phyloP scores from a whole-genome alignment of 2,329 filamentous ascomycete species.

The Sclerotinia subarctica region DNA sequence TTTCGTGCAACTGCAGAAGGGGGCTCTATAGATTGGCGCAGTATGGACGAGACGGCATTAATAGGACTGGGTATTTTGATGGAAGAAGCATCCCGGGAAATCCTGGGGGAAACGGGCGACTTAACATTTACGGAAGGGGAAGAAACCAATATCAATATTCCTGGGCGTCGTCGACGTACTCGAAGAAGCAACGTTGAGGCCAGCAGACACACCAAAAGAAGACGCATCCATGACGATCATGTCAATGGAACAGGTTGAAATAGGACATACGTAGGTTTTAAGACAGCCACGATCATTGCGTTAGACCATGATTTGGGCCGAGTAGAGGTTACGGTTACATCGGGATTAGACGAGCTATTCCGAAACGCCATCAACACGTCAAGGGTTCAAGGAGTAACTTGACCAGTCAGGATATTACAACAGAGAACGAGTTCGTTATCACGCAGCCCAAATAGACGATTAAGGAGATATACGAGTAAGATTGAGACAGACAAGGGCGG shows the following conservation, averaged over 20 bases:
- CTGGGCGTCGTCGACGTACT: not conserved
- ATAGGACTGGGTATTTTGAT: constrained; percentile 71
- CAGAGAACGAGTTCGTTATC: not conserved
- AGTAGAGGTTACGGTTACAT: constrained; percentile 15
- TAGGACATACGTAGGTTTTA: constrained; percentile 5
- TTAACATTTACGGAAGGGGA: constrained; percentile 65
- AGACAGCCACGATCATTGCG: constrained; percentile 15
- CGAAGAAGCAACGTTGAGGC: constrained; percentile 10
- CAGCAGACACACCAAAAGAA: constrained; percentile 16
- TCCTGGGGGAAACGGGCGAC: constrained; percentile 63
- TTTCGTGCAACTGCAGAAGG: constrained; percentile 36
- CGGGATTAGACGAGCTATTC: constrained; percentile 16
- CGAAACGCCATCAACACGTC: constrained; percentile 8
- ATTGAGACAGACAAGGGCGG: not conserved
- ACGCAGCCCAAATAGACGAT: not conserved
- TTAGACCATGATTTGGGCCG: constrained; percentile 9
- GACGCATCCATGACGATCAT: constrained; percentile 16
- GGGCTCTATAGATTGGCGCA: constrained; percentile 46
- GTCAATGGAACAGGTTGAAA: constrained; percentile 6
- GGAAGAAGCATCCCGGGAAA: constrained; percentile 63
- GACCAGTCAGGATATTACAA: constrained; percentile 9
- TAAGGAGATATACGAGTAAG: constrained; percentile 3
- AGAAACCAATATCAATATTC: constrained; percentile 17
- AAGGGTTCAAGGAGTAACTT: constrained; percentile 1
- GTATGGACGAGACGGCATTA: constrained; percentile 76